A percentile compares a stretch with the other conserved stretches of the same genome.
Conservation (phyloP, 2,329 filamentous ascomycete species). For the Lecanoromycetidae sp. region DNA sequence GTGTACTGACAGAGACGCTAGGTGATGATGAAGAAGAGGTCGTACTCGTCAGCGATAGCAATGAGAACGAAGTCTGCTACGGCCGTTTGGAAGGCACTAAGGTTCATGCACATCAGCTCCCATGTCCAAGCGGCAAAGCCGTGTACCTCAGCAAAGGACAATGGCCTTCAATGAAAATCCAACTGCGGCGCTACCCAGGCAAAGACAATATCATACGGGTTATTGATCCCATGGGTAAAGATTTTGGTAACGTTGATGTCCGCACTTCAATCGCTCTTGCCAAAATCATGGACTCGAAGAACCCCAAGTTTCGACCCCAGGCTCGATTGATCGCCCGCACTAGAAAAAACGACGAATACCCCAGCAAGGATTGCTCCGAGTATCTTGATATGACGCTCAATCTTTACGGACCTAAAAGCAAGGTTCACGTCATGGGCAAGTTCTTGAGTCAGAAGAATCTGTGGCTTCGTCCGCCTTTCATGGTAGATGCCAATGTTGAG, state of each 20-base stretch:
- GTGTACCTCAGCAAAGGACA: conserved; percentile 44
- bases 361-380: conserved; percentile 50
- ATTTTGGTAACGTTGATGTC: conserved; percentile 65
- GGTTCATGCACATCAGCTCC: conserved; percentile 56
- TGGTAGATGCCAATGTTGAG: conserved; percentile 54
- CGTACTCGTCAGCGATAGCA: conserved; percentile 46
- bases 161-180: conserved; percentile 65
- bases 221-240: conserved; percentile 55
- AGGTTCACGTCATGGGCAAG: conserved; percentile 52
- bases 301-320: conserved; percentile 55
- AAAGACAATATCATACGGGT: conserved; percentile 56
- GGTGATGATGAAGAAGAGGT: conserved; percentile 45
- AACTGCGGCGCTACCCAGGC: conserved; percentile 48
- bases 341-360: conserved; percentile 50
- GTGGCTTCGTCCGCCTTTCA: conserved; percentile 53
- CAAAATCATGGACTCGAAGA: conserved; percentile 57
- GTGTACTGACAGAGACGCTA: neutral
- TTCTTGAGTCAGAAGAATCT: conserved; percentile 55
- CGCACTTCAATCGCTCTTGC: conserved; percentile 55
- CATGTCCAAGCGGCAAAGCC: conserved; percentile 51
- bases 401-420: conserved; percentile 63
- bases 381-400: conserved; percentile 57
- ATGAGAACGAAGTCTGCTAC: conserved; percentile 64
- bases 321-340: conserved; percentile 58
- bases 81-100: conserved; percentile 59